phyloP scores from a whole-genome alignment of 495 filamentous ascomycete genomes.

The Amniculicola lignicola region DNA sequence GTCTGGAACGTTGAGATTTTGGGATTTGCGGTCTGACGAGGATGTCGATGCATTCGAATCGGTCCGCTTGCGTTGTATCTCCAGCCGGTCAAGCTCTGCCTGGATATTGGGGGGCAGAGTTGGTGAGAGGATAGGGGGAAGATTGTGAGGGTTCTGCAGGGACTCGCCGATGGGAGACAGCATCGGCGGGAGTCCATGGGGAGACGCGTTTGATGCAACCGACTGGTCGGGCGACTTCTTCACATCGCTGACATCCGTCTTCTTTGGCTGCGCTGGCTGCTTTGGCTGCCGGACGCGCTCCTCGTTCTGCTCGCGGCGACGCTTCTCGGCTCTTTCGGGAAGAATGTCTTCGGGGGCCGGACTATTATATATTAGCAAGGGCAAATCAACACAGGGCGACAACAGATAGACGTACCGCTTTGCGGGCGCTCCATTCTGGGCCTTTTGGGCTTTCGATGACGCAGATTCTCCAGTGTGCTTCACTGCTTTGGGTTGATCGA shows the following conservation, averaged over 20 bases:
- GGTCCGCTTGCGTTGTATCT: constrained; percentile 30
- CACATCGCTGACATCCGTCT: constrained; percentile 1
- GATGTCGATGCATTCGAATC: constrained; percentile 32
- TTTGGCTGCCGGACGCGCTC: background rate
- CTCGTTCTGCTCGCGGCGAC: constrained; percentile 1
- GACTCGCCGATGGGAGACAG: constrained; percentile 25
- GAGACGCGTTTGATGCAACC: constrained; percentile 26
- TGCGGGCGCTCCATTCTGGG: background rate
- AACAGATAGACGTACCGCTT: constrained; percentile 1
- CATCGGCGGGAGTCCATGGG: constrained; percentile 32
- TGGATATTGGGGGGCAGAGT: constrained; percentile 29
- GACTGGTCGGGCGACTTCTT: constrained; percentile 18
- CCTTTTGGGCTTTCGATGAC: background rate
- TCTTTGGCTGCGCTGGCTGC: background rate
- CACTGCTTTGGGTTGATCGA: constrained; percentile 14
- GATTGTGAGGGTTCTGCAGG: constrained; percentile 26
- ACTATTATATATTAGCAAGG: constrained; percentile 10
- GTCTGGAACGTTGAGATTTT: constrained; percentile 24
- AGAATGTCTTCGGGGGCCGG: background rate
- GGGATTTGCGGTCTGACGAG: constrained; percentile 20
- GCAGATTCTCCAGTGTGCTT: constrained; percentile 1
- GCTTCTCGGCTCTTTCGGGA: constrained; percentile 11
- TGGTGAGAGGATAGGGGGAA: constrained; percentile 33
- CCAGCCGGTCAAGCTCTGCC: constrained; percentile 29
- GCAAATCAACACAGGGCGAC: background rate